Conservation (phyloP, 306 rosid species). For the Fagus sylvatica region DNA sequence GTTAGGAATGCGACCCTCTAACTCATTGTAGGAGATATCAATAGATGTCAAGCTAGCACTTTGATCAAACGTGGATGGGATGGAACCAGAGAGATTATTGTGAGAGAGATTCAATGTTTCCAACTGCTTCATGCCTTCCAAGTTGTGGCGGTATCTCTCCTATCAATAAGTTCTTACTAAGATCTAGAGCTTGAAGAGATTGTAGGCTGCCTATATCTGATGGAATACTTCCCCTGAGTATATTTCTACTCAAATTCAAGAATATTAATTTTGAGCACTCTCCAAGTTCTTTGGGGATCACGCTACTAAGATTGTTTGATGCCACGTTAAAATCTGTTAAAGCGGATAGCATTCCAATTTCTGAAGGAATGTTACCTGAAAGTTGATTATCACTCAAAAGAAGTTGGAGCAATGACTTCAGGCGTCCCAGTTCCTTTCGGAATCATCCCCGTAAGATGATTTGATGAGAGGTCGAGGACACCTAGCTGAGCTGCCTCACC, state of each 20-base stretch:
- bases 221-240: background rate
- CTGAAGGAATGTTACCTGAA: background rate
- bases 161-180: conserved; percentile 32
- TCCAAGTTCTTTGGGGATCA: background rate
- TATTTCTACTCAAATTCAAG: background rate
- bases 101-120: conserved; percentile 42
- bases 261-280: background rate
- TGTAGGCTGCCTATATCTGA: conserved; percentile 10
- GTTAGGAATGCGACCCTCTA: conserved; percentile 1
- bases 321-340: background rate
- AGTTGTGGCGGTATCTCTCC: conserved; percentile 32
- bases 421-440: conserved; percentile 30
- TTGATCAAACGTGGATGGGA: background rate
- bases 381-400: background rate
- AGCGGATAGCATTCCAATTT: background rate
- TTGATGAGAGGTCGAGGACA: conserved; percentile 33
- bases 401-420: background rate
- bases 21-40: conserved; percentile 18
- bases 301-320: background rate
- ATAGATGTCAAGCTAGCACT: background rate
- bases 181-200: conserved; percentile 38
- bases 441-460: conserved; percentile 30
- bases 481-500: background rate
- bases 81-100: conserved; percentile 22
- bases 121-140: conserved; percentile 29